These are phyloP conservation scores for Neurospora cerealis DNA, from an alignment of 495 filamentous ascomycete species.

Conservation along the genomic window DNA sequence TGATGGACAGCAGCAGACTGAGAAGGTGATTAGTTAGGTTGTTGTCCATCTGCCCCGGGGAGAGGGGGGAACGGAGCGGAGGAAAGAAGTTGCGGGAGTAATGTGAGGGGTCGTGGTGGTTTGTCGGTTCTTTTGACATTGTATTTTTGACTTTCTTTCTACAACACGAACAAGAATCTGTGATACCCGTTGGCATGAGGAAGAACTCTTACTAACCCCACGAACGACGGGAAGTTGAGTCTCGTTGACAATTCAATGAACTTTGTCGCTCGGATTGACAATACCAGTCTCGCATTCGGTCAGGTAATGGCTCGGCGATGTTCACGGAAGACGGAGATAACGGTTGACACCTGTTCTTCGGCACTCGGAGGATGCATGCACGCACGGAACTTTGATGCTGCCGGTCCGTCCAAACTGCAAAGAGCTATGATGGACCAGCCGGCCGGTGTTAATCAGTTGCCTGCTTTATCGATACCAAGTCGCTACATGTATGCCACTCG, in stretches of 20 bases:
- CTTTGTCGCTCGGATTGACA: not conserved
- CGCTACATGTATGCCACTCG: not conserved
- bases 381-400: not conserved
- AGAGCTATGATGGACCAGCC: not conserved
- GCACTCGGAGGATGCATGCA: not conserved
- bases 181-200: not conserved
- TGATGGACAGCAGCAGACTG: not conserved
- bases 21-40: not conserved
- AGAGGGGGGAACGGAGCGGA: not conserved
- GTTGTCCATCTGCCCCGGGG: not conserved
- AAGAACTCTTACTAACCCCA: not conserved
- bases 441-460: not conserved
- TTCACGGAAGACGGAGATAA: not conserved
- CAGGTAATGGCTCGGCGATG: not conserved
- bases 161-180: not conserved
- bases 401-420: not conserved
- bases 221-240: not conserved
- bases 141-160: not conserved
- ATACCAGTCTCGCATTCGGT: no score
- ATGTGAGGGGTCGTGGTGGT: not conserved
- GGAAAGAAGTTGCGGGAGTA: not conserved
- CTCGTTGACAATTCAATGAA: not conserved
- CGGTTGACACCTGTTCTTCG: not conserved
- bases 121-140: not conserved
- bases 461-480: not conserved